These are phyloP conservation scores for Pseudocercospora vitis DNA, from an alignment of 2,329 filamentous ascomycete genomes.

Conservation along the genomic window DNA sequence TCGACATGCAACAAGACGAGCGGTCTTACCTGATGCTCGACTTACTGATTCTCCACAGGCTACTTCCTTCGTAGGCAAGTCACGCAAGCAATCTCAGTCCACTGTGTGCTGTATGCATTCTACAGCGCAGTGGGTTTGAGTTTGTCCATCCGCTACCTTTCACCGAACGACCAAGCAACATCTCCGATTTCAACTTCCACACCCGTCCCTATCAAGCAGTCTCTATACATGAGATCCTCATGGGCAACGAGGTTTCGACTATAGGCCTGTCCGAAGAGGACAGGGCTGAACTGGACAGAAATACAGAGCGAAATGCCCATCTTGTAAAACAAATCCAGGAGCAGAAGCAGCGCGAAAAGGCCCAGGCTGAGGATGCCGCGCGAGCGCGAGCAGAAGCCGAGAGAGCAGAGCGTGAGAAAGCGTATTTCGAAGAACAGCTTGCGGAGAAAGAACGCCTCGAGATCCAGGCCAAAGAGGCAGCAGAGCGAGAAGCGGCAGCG, in stretches of 20 bases:
- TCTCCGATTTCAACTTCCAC: not conserved
- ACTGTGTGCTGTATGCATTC: no score
- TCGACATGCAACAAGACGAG: no score
- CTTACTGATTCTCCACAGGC: no score
- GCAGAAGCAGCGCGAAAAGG: not conserved
- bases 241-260: not conserved
- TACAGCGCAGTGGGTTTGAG: no score
- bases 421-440: not conserved
- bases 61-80: no score
- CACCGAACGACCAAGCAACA: not conserved
- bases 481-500: not conserved
- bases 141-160: no score
- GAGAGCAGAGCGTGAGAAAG: not conserved
- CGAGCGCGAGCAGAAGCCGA: not conserved
- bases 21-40: no score
- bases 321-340: not conserved
- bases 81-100: no score
- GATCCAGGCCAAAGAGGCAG: not conserved
- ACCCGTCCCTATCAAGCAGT: not conserved
- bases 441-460: not conserved
- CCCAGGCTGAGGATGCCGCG: not conserved
- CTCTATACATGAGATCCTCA: not conserved
- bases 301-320: not conserved
- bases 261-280: constrained; percentile 5
- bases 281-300: not conserved